Conservation (phyloP, 2,329 filamentous ascomycete species). For the Aureobasidium sp. region DNA sequence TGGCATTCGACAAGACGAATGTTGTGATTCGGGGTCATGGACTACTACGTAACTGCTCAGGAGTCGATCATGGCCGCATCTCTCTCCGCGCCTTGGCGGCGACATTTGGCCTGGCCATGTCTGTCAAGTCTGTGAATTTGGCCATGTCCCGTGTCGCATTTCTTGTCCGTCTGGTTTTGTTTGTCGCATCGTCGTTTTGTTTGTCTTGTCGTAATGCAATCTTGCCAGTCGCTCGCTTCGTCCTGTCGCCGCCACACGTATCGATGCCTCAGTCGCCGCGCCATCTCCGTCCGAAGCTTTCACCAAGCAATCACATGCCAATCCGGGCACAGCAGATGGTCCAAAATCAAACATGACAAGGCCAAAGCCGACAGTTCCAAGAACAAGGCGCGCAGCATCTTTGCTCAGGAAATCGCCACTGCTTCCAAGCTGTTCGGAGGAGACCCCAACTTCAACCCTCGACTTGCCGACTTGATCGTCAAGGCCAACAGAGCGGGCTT, state of each 20-base stretch:
- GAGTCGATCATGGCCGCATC: background rate
- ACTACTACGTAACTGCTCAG: background rate
- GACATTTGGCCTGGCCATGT: too few relatives aligned
- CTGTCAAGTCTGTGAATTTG: background rate
- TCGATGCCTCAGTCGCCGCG: conserved; percentile 14
- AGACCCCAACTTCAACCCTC: conserved; percentile 66
- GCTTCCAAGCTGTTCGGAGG: conserved; percentile 74
- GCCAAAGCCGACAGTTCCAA: conserved; percentile 76
- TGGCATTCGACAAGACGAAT: background rate
- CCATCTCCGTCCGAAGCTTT: conserved; percentile 13
- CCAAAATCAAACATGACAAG: conserved; percentile 93
- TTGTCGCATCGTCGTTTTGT: conserved; percentile 1
- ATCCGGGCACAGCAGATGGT: conserved; percentile 88
- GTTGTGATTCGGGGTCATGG: background rate
- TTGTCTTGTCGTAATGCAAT: conserved; percentile 4
- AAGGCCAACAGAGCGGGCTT: conserved; percentile 80
- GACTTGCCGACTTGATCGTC: conserved; percentile 64
- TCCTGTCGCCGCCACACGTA: background rate
- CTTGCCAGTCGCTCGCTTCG: background rate
- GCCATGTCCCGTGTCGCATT: conserved; percentile 1
- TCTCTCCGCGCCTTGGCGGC: background rate
- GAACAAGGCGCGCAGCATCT: conserved; percentile 59
- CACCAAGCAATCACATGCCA: conserved; percentile 17
- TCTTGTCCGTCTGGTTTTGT: background rate
- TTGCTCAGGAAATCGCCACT: conserved; percentile 66